Evolutionary conservation across 306 rosid genomes (phyloP).

Genomic region (Prunus fruticosa): DNA sequence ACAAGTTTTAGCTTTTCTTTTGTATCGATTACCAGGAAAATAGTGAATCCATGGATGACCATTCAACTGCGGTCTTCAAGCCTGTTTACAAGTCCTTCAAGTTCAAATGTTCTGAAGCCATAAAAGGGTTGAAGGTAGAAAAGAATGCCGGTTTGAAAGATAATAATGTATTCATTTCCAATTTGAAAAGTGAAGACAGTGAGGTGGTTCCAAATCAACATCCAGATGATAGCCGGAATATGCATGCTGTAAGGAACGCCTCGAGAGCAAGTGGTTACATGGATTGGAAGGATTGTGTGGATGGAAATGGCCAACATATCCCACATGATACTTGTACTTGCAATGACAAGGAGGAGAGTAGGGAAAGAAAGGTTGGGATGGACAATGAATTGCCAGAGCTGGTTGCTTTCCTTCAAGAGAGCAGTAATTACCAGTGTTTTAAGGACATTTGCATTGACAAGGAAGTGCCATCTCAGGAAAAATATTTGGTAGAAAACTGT

Average conservation of each 20-base stretch:
- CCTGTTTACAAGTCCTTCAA: slow-evolving; percentile 28
- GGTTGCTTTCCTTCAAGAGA: slow-evolving; percentile 73
- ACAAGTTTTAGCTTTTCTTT: background rate
- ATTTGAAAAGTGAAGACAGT: background rate
- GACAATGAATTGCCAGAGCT: slow-evolving; percentile 63
- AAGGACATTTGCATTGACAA: slow-evolving; percentile 54
- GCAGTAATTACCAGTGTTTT: slow-evolving; percentile 48
- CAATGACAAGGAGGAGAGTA: no score
- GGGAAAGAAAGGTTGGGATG: slow-evolving; percentile 17
- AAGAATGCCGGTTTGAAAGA: background rate
- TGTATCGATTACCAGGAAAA: background rate
- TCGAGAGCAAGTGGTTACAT: background rate
- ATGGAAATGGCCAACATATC: background rate
- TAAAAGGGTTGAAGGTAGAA: slow-evolving; percentile 8
- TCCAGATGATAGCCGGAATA: slow-evolving; percentile 15
- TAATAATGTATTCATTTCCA: background rate
- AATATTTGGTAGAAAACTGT: slow-evolving; percentile 23
- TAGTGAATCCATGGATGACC: slow-evolving; percentile 22
- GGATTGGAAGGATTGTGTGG: slow-evolving; percentile 23
- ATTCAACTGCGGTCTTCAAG: slow-evolving; percentile 20
- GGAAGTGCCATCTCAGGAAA: slow-evolving; percentile 16
- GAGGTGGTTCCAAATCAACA: background rate
- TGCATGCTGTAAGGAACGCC: background rate
- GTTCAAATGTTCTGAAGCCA: slow-evolving; percentile 28
- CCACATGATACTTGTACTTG: no score